Evolutionary conservation across 306 rosid genomes (phyloP).

Genomic region (Clitoria ternatea): DNA sequence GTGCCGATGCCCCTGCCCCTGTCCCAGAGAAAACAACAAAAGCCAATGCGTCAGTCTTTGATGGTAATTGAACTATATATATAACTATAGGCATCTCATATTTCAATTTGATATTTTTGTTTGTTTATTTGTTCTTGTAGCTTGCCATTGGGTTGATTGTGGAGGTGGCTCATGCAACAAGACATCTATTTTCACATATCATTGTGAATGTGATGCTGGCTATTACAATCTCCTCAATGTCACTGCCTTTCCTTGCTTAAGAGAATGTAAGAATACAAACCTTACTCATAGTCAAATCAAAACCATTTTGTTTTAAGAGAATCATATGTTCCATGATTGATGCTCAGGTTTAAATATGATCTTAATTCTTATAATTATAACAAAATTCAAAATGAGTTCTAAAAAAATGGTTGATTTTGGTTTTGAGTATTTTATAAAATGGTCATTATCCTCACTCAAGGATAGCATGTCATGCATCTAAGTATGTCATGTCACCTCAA

Average conservation of each 20-base stretch:
- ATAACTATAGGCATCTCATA: not conserved
- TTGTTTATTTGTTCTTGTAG: constrained; percentile 33
- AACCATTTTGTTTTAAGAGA: not conserved
- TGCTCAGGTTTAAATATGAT: too few species aligned
- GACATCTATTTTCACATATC: constrained; percentile 49
- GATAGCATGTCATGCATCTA: too few species aligned
- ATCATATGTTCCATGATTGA: not conserved
- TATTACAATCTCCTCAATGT: constrained; percentile 65
- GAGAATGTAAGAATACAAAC: constrained; percentile 57
- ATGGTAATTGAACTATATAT: constrained; percentile 45
- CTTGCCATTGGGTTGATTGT: constrained; percentile 77
- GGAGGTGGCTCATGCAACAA: constrained; percentile 79
- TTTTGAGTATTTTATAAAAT: too few species aligned
- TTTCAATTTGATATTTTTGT: not conserved
- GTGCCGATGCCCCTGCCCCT: constrained; percentile 52
- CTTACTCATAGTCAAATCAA: not conserved
- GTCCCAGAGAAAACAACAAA: constrained; percentile 38
- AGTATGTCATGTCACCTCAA: too few species aligned
- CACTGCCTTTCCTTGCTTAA: constrained; percentile 63
- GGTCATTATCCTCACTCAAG: too few species aligned
- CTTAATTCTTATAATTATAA: too few species aligned
- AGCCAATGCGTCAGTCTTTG: constrained; percentile 41
- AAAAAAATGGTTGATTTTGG: too few species aligned
- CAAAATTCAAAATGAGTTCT: too few species aligned
- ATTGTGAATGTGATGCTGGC: constrained; percentile 54